Conservation (phyloP, 257 asterid species). For the Fraxinus pennsylvanica region DNA sequence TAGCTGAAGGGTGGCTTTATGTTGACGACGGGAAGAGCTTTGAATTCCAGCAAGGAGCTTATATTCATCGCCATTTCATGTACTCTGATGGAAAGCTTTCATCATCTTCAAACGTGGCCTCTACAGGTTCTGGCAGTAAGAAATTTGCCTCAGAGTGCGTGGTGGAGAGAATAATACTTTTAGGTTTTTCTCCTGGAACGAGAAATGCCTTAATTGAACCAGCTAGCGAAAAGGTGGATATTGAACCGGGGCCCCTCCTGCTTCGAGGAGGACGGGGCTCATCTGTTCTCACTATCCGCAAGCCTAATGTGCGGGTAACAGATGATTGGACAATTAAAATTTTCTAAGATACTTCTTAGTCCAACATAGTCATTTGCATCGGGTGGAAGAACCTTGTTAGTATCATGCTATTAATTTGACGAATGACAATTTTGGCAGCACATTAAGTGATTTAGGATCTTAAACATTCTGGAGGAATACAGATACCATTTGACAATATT, state of each 20-base stretch:
- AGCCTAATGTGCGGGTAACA: slow-evolving; percentile 63
- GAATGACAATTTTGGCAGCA: slow-evolving; percentile 3
- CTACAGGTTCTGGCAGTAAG: slow-evolving; percentile 30
- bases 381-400: slow-evolving; percentile 16
- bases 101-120: slow-evolving; percentile 46
- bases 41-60: slow-evolving; percentile 66
- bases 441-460: neutral
- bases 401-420: slow-evolving; percentile 11
- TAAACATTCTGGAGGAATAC: neutral
- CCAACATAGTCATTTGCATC: slow-evolving; percentile 14
- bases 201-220: slow-evolving; percentile 67
- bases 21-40: slow-evolving; percentile 95
- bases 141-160: slow-evolving; percentile 49
- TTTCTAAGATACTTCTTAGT: slow-evolving; percentile 43
- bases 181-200: slow-evolving; percentile 57
- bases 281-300: slow-evolving; percentile 64
- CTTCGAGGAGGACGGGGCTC: slow-evolving; percentile 47
- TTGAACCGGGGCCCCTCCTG: slow-evolving; percentile 65
- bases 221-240: slow-evolving; percentile 47
- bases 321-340: slow-evolving; percentile 75
- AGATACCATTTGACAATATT: neutral
- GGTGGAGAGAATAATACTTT: slow-evolving; percentile 72
- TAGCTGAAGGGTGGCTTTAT: slow-evolving; percentile 92
- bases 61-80: slow-evolving; percentile 69
- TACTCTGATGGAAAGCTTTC: slow-evolving; percentile 60